Evolutionary conservation across 1,139 yeast genomes (phyloP), one percentile per base, ranked within the genome.

Genomic region (Pichia sp.): DNA sequence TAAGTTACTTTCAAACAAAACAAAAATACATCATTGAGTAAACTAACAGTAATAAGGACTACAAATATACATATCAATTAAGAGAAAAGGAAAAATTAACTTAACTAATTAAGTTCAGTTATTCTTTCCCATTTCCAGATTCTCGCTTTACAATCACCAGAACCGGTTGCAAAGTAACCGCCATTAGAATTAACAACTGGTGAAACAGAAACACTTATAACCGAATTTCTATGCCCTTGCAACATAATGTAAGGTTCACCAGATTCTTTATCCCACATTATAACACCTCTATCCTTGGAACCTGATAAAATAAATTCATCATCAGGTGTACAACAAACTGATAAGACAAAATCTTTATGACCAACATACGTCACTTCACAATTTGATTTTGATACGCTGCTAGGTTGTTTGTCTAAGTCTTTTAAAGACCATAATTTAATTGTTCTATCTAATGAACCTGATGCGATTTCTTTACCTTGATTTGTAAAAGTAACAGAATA

Each of bases 101-200:
- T 10, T 32, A 32, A 25, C 23, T 24, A 37, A 24, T 43, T 35
- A 25, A 30, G 38, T 31, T 45, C 40, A 10, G 45, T 37, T 24
- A 47, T 35, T 43, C 53, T 65, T 52, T 67, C 74, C 82, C 82
- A 87, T 63, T 81, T 80, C 98, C 98, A 92, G 61, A 92, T 85
- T 68, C 97, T 78, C 36, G 97, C 97, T 65, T 90, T 87, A 66
- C 96, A 90, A 67, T 92, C 98, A 63, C 98, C 98, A 65, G 90
- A 80, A 50, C 98, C 98, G 20, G 97, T 90, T 45, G 97, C 98
- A 72, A 92, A 92, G 55, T 87, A 80, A 38, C 82, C 81, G 56
- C 86, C 89, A 45, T 77, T 71, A 51, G 82, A 77, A 38, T 92
- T 81, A 54, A 61, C 55, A 36, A 61, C 64, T 29, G 65, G 66